These are phyloP conservation scores for Centella asiatica DNA, from an alignment of 129 eudicot genomes.

Conservation along the genomic window DNA sequence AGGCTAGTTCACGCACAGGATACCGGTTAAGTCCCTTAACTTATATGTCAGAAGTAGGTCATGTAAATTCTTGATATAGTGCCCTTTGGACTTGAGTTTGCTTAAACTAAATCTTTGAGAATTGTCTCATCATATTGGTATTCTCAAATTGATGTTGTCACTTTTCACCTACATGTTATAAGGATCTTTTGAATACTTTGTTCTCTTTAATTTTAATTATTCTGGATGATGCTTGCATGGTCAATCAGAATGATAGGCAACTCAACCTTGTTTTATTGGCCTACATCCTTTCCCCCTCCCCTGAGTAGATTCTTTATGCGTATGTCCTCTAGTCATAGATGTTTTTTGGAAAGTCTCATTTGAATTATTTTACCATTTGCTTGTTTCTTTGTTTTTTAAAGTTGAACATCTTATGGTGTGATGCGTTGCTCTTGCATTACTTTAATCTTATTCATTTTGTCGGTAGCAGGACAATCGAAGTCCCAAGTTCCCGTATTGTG, in stretches of 20 bases:
- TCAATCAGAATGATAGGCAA: neutral
- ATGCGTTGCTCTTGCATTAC: neutral
- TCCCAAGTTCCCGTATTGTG: constrained; percentile 85
- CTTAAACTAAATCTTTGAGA: neutral
- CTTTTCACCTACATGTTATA: neutral
- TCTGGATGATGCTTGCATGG: neutral
- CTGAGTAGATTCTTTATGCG: neutral
- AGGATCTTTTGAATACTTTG: neutral
- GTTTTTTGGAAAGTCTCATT: neutral
- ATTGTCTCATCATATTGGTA: neutral
- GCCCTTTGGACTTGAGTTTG: neutral
- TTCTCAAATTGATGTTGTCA: neutral
- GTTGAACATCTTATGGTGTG: neutral
- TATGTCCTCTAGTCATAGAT: neutral
- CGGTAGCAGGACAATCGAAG: constrained; percentile 75
- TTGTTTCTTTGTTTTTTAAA: constrained; percentile 1
- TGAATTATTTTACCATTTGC: neutral
- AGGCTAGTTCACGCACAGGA: constrained; percentile 84
- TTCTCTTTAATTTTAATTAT: neutral
- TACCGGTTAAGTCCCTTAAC: constrained; percentile 43
- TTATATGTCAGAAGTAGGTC: neutral
- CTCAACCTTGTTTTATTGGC: neutral
- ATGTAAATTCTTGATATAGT: neutral
- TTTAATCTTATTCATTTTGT: constrained; percentile 10
- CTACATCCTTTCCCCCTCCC: neutral